These are phyloP conservation scores for Parietichytrium sp. DNA, from an alignment of 108 stramenopile genomes.

Conservation along the genomic window DNA sequence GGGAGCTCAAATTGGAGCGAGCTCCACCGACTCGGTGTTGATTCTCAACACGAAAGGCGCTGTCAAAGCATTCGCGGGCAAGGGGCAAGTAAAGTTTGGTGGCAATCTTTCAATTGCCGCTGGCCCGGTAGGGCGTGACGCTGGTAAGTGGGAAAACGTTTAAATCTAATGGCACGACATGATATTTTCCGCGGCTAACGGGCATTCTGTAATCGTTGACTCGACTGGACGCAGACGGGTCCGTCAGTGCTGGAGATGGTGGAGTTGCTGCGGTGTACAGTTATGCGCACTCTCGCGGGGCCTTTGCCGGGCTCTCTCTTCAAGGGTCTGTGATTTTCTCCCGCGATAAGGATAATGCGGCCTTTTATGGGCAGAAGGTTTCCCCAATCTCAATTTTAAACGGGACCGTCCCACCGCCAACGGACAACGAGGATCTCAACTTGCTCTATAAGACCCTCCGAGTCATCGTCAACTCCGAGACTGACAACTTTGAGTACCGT, in stretches of 20 bases:
- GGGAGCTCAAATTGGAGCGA: slow-evolving; percentile 75
- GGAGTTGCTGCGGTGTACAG: slow-evolving; percentile 79
- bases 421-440: slow-evolving; percentile 12
- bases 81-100: slow-evolving; percentile 78
- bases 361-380: slow-evolving; percentile 80
- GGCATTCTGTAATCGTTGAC: too few species aligned
- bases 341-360: slow-evolving; percentile 84
- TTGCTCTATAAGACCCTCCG: slow-evolving; percentile 28
- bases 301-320: slow-evolving; percentile 87
- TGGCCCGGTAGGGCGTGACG: slow-evolving; percentile 84
- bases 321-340: slow-evolving; percentile 80
- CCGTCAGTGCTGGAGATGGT: slow-evolving; percentile 67
- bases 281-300: slow-evolving; percentile 80
- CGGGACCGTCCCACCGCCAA: slow-evolving; percentile 40
- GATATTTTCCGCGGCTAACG: too few species aligned
- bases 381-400: slow-evolving; percentile 57
- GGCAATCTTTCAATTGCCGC: slow-evolving; percentile 86
- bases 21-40: slow-evolving; percentile 81
- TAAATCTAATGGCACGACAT: too few species aligned
- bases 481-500: slow-evolving; percentile 13
- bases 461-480: background rate
- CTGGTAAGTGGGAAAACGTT: too few species aligned
- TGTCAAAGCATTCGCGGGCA: slow-evolving; percentile 72
- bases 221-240: slow-evolving; percentile 81
- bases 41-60: slow-evolving; percentile 87